Percentiles rank a stretch among this genome's conserved stretches.
Conservation (phyloP, 2,329 filamentous ascomycete species). For the Talaromyces atroroseus region DNA sequence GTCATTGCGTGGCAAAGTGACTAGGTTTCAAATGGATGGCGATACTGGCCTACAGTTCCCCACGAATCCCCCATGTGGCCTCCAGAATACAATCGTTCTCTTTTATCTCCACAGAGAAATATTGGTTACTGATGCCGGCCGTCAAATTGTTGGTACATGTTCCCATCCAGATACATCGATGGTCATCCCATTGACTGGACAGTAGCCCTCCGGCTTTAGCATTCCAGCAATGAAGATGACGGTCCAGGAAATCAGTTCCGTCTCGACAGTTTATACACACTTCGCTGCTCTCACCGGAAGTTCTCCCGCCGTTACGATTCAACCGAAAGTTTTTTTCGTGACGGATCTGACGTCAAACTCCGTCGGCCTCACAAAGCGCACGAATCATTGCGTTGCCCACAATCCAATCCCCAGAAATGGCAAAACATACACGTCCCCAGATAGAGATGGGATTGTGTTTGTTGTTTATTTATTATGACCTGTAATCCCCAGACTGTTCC, state of each 20-base stretch:
- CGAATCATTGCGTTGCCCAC: slow-evolving; percentile 12
- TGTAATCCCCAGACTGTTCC: not conserved
- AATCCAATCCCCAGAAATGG: slow-evolving; percentile 13
- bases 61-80: not conserved
- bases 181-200: not conserved
- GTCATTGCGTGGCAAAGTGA: not conserved
- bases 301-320: slow-evolving; percentile 5
- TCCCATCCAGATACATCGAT: not conserved
- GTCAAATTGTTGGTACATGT: slow-evolving; percentile 6
- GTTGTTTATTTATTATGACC: slow-evolving; percentile 10
- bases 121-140: not conserved
- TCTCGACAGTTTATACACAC: not conserved
- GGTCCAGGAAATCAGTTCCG: not conserved
- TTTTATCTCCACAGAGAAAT: not conserved
- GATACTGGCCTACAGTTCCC: not conserved
- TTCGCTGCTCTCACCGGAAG: slow-evolving; percentile 3
- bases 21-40: not conserved
- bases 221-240: not conserved
- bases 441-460: not conserved
- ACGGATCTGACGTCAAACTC: slow-evolving; percentile 14
- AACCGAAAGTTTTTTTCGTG: slow-evolving; percentile 6
- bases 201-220: not conserved
- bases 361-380: slow-evolving; percentile 7
- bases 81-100: not conserved
- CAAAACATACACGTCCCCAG: slow-evolving; percentile 11